Evolutionary conservation across 2,329 filamentous ascomycete genomes (phyloP), one percentile per base, ranked within the genome.

Genomic region (Bipolaris oryzae): DNA sequence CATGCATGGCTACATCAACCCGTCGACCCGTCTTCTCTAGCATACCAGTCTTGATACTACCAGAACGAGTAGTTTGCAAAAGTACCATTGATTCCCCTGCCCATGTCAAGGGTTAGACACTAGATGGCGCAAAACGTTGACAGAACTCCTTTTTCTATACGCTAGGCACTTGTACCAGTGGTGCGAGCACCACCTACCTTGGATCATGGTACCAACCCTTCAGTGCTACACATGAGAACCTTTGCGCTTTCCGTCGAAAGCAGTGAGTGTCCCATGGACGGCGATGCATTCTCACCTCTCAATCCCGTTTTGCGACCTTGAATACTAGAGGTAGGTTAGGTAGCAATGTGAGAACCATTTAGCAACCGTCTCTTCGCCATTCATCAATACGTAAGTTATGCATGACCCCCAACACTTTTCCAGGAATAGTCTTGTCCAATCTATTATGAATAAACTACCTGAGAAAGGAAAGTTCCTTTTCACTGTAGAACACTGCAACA

Each of bases 51-150:
- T 53, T 25, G 54, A 51, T 49, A 48, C 20, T 50, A 11, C 58
- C 33, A 33, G 18, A 51, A 54, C 3, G 16, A 46, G 58, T 35
- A 58, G 39, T 34, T 33, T 31, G 10, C 15, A 42, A 20, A 41
- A 41, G 16, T 51, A 16, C 55, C 28, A 31, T 60, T 16, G 46
- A 51, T 58, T 39, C 18, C 18, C 13, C 55, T 46, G 21, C 31
- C 34, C 25, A 48, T 57, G 37, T 53, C 47, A 34, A 58, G 54
- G 50, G 42, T 49, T 31, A 37, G 37, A 33, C 20, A 37, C 25
- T 35, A 41, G 50, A 44, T 25, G 50, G 50, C 37, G 31, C 51
- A 50, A 47, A 31, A 34, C 45, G 33, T 57, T 44, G 50, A 50
- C 49, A 54, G 38, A 39, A 48, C 45, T 57, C 20, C 34, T 43